Evolutionary conservation across 768 basidiomycete genomes (phyloP).

Genomic region (Daedaleopsis nitida): DNA sequence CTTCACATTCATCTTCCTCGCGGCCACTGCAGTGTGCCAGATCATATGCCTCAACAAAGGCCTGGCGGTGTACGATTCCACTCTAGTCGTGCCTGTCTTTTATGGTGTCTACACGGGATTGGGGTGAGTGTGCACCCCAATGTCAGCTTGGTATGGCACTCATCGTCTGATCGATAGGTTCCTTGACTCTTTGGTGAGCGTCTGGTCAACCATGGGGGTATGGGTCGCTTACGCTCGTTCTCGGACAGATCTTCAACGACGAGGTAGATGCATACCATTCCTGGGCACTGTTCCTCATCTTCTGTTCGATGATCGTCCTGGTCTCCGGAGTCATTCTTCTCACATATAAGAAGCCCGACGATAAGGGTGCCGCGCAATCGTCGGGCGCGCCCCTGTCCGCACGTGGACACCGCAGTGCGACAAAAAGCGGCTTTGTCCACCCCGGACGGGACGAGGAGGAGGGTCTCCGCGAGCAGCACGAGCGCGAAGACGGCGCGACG

Average conservation of each 20-base stretch:
- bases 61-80: conserved; percentile 87
- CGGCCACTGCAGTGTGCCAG: conserved; percentile 80
- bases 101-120: conserved; percentile 90
- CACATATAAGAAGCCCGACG: conserved; percentile 87
- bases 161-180: conserved; percentile 39
- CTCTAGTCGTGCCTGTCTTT: conserved; percentile 91
- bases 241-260: conserved; percentile 70
- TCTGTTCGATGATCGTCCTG: conserved; percentile 82
- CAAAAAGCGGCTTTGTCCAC: conserved; percentile 23
- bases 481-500: conserved; percentile 45
- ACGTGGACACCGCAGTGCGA: conserved; percentile 29
- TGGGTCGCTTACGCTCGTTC: not conserved
- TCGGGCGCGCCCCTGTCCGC: conserved; percentile 33
- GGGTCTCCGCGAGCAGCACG: conserved; percentile 33
- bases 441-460: conserved; percentile 43
- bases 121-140: conserved; percentile 50
- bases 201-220: not conserved
- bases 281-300: conserved; percentile 89
- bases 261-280: conserved; percentile 83
- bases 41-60: conserved; percentile 92
- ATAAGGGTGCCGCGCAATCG: conserved; percentile 34
- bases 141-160: not conserved
- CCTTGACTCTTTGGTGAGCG: conserved; percentile 54
- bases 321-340: conserved; percentile 92
- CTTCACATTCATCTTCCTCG: conserved; percentile 59